phyloP scores from a whole-genome alignment of 805 yeast species.

The Candida silvicultrix region DNA sequence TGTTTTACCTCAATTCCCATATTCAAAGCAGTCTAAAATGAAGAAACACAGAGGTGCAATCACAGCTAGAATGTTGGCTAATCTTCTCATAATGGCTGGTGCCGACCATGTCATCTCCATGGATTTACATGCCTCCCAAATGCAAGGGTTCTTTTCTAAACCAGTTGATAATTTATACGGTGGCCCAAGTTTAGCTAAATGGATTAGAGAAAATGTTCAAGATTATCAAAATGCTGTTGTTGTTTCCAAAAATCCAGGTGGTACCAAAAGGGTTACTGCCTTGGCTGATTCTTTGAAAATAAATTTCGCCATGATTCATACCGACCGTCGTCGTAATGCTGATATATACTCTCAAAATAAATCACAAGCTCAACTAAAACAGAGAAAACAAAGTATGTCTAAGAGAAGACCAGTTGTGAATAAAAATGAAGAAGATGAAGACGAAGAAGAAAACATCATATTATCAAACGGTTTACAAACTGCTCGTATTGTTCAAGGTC shows the following conservation, averaged over 20 bases:
- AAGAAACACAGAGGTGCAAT: constrained; percentile 98
- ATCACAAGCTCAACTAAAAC: constrained; percentile 27
- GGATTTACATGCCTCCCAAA: constrained; percentile 95
- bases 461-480: constrained; percentile 82
- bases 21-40: constrained; percentile 96
- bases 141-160: constrained; percentile 97
- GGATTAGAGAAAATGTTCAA: constrained; percentile 88
- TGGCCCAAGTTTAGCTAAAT: constrained; percentile 91
- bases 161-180: constrained; percentile 97
- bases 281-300: constrained; percentile 95
- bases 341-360: constrained; percentile 44
- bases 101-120: constrained; percentile 97
- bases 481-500: constrained; percentile 94
- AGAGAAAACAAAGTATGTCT: constrained; percentile 42
- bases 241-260: constrained; percentile 99
- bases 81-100: constrained; percentile 93
- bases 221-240: constrained; percentile 88
- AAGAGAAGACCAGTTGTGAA: constrained; percentile 36
- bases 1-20: constrained; percentile 96
- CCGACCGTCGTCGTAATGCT: constrained; percentile 89
- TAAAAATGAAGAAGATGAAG: constrained; percentile 41
- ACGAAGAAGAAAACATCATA: constrained; percentile 60
- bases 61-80: constrained; percentile 97
- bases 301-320: constrained; percentile 98
- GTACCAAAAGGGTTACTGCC: constrained; percentile 96